Percentiles rank a stretch among this genome's conserved stretches.
Evolutionary conservation across 768 basidiomycete genomes (phyloP).

Genomic region (Calocera cornea): DNA sequence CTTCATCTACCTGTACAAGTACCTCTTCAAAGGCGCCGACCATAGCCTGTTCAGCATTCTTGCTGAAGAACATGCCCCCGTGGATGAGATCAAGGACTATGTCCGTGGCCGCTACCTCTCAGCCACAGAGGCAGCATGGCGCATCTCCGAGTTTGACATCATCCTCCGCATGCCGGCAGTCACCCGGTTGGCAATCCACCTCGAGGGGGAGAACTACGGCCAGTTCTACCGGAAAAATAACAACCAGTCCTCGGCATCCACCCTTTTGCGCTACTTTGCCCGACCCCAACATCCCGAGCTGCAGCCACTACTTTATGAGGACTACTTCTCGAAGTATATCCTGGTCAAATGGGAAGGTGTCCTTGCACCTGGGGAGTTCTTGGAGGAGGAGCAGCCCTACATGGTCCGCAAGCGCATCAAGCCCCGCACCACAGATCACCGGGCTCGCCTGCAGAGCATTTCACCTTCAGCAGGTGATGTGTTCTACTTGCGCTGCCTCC

Average conservation of each 20-base stretch:
- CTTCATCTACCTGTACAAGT: conserved; percentile 15
- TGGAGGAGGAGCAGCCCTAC: not conserved
- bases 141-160: conserved; percentile 27
- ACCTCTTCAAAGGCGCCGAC: conserved; percentile 14
- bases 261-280: conserved; percentile 6
- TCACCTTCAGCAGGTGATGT: conserved; percentile 23
- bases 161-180: conserved; percentile 26
- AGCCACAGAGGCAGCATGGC: conserved; percentile 28
- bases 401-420: not conserved
- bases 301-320: not conserved
- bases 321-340: not conserved
- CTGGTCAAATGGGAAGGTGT: not conserved
- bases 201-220: conserved; percentile 7
- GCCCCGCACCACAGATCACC: not conserved
- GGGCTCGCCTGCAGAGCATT: conserved; percentile 5
- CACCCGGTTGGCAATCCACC: conserved; percentile 26
- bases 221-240: not conserved
- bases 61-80: not conserved
- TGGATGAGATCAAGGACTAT: conserved; percentile 27
- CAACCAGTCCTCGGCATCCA: not conserved
- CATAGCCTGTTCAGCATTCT: conserved; percentile 5
- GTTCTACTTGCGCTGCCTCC: conserved; percentile 25
- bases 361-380: not conserved
- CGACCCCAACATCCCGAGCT: not conserved
- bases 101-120: conserved; percentile 27